Percentiles rank a stretch among this genome's conserved stretches.
Conservation (phyloP, 805 yeast genomes). For the Tetrapisispora fleetii region DNA sequence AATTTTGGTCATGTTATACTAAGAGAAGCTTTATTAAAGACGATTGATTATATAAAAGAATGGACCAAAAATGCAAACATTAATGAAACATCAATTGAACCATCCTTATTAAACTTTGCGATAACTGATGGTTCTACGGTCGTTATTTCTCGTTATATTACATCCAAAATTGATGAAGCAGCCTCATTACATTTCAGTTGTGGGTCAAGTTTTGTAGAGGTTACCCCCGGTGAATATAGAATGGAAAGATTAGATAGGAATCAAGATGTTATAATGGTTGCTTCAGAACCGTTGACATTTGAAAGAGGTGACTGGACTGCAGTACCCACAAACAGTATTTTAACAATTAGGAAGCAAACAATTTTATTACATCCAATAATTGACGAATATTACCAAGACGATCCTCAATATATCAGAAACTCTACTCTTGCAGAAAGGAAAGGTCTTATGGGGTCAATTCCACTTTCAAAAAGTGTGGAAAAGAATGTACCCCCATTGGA, state of each 20-base stretch:
- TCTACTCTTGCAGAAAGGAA: conserved; percentile 78
- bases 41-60: conserved; percentile 63
- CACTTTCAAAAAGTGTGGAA: conserved; percentile 44
- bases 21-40: conserved; percentile 57
- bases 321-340: conserved; percentile 82
- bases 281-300: conserved; percentile 92
- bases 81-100: conserved; percentile 40
- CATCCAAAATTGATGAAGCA: conserved; percentile 87
- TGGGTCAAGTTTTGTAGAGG: conserved; percentile 84
- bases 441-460: conserved; percentile 90
- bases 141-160: conserved; percentile 79
- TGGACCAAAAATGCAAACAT: conserved; percentile 54
- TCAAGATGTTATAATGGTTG: conserved; percentile 92
- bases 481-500: conserved; percentile 65
- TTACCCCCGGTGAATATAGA: conserved; percentile 81
- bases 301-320: conserved; percentile 97
- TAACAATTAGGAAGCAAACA: conserved; percentile 76
- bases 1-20: conserved; percentile 46
- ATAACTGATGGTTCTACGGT: conserved; percentile 87
- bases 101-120: conserved; percentile 85
- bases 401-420: conserved; percentile 58
- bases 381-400: conserved; percentile 78
- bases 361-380: conserved; percentile 82
- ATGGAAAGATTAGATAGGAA: conserved; percentile 91
- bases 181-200: conserved; percentile 92